Base-by-base conservation (phyloP, 352 stramenopile genomes). In the Plasmopara halstedii region DNA sequence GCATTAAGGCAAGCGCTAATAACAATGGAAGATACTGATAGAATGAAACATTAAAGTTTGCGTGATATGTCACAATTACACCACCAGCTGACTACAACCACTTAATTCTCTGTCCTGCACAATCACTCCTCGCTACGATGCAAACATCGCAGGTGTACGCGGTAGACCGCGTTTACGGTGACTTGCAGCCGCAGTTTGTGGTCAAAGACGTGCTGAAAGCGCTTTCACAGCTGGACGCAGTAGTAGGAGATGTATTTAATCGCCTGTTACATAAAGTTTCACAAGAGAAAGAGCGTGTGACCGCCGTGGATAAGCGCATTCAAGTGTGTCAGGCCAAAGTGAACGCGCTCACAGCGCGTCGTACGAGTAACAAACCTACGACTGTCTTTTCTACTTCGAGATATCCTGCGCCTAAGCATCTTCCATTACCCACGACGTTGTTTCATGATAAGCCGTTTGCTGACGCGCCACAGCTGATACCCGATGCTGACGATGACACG, bases 361-460 rank as follows among this genome's bases (percentile, higher is more conserved):
- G 79, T 43, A 76, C 74, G 8, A 87, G 70, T 41, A 93, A 87
- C 62, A 93, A 91, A 42, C 78, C 82, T 32, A 93, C 82, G 25
- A 93, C 82, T 7, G 77, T 93, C n/a, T 93, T 91, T 60, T 91
- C 79, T 19, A 93, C 82, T 20, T 88, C 82, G 48, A 89, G 87
- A 53, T 93, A 89, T 56, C 82, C 82, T 8, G 79, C 82, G 3
- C 82, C 82, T 9, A 82, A 84, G 58, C 59, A 72, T 36, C 46
- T 91, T 18, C 66, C 73, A 31, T 56, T 79, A 21, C 61, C 70
- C 15, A 89, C 84, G 61, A 86, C 76, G 38, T 66, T 94, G 11
- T 94, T 91, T 57, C 54, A 80, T 31, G 82, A 94, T 62, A 94
- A 94, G 26, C 70, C 69, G 45, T 91, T 86, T 52, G 79, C 80